Evolutionary conservation across 768 basidiomycete genomes (phyloP), one percentile per base, ranked within the genome.

Genomic region (Lactarius akahatsu): DNA sequence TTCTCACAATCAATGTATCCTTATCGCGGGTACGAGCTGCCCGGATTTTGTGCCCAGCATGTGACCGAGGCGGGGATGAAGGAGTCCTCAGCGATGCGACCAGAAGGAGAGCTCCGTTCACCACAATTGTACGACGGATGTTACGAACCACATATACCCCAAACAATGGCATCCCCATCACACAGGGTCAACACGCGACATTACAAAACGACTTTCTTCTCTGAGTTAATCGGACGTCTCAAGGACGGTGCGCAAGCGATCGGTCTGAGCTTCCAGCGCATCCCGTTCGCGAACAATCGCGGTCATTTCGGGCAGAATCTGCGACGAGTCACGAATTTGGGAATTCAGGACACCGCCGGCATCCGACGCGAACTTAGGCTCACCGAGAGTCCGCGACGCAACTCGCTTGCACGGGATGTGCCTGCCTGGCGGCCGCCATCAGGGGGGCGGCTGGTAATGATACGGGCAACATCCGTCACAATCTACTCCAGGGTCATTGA

Each of bases 221-320:
- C 38, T 50, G 18, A 6, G 6, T 20, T 13, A 47, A n/a, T 60
- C 43, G 8, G 13, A 10, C 5, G 41, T 20, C 59, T 60, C 59
- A 32, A 32, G 15, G 32, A 41, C 20, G n/a, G 56, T 18, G 13
- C 30, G 56, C 57, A 67, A 30, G 16, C 57, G 62, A 30, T 30
- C 15, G 23, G 62, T 54, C 57, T 66, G 47, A 36, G 50, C 50
- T 41, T 63, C 61, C 5, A 66, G 18, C 26, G 61, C 38, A 54
- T 66, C 65, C 9, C 61, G 34, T 34, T 67, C 16, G 40, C 36
- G 50, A 36, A 63, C 63, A 26, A 63, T 63, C 30, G 50, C 50
- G 11, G 57, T 58, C 57, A 66, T 62, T 13, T 66, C 61, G 2
- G 57, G 50, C 13, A 63, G 47, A 20, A 63, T 34, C 61, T 67